A percentile compares a stretch with the other conserved stretches of the same genome.
These are phyloP conservation scores for Wallacemonas sp. DNA, from an alignment of 208 protist genomes.

Conservation along the genomic window DNA sequence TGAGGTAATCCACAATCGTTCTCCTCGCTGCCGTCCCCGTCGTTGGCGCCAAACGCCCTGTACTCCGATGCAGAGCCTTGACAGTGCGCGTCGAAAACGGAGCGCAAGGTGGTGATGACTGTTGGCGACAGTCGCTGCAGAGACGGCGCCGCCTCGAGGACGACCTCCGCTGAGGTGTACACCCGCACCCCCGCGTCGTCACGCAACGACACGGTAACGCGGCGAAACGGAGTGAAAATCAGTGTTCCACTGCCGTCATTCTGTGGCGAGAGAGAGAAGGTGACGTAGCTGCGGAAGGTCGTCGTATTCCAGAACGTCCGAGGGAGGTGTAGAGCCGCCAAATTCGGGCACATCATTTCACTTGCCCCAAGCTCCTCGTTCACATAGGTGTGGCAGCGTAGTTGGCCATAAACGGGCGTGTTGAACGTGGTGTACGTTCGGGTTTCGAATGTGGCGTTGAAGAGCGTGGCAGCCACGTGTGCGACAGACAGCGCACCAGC, in stretches of 20 bases:
- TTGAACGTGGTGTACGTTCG: slow-evolving; percentile 7
- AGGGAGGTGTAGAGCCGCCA: slow-evolving; percentile 29
- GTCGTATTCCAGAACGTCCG: slow-evolving; percentile 26
- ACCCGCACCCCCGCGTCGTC: slow-evolving; percentile 21
- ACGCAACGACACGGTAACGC: slow-evolving; percentile 29
- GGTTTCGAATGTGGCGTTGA: slow-evolving; percentile 24
- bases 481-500: slow-evolving; percentile 4
- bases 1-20: slow-evolving; percentile 7
- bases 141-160: slow-evolving; percentile 21
- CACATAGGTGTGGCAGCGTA: slow-evolving; percentile 28
- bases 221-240: slow-evolving; percentile 33
- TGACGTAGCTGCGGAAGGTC: slow-evolving; percentile 14
- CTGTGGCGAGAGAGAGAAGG: slow-evolving; percentile 16
- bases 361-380: slow-evolving; percentile 19
- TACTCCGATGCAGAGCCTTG: background rate
- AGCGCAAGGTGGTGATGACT: slow-evolving; percentile 22
- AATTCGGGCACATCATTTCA: slow-evolving; percentile 32
- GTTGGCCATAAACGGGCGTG: slow-evolving; percentile 33
- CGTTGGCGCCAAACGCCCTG: background rate
- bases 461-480: slow-evolving; percentile 20
- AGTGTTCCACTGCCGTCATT: slow-evolving; percentile 11
- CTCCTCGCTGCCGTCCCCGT: background rate
- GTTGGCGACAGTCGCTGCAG: slow-evolving; percentile 18
- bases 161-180: slow-evolving; percentile 25
- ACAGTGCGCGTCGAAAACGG: slow-evolving; percentile 20